These are phyloP conservation scores for Lunasporangiospora selenospora DNA, from an alignment of 192 early-diverging fungal species.

Conservation along the genomic window DNA sequence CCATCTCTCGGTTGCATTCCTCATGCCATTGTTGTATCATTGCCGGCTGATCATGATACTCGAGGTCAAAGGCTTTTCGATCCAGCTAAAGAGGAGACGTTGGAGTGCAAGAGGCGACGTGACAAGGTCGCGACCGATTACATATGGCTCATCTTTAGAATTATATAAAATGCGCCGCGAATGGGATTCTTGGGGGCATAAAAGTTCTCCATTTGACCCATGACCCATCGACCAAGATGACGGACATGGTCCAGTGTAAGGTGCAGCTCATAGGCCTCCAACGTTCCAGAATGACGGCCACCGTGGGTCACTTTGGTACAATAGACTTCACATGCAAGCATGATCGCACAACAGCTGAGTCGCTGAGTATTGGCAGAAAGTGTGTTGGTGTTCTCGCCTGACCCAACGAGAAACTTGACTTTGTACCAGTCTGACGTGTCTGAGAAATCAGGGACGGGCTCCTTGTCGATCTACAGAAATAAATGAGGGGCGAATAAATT, in stretches of 20 bases:
- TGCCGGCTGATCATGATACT: conserved; percentile 3
- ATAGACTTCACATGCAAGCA: conserved; percentile 26
- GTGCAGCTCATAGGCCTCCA: conserved; percentile 9
- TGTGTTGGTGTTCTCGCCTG: not conserved
- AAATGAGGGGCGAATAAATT: too few species aligned
- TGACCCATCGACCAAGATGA: conserved; percentile 18
- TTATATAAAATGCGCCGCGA: conserved; percentile 13
- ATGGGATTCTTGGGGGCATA: conserved; percentile 7
- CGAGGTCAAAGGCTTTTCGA: conserved; percentile 14
- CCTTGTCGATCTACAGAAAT: conserved; percentile 10
- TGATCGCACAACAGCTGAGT: conserved; percentile 5
- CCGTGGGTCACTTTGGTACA: conserved; percentile 11
- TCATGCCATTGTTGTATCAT: not conserved
- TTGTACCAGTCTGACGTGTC: conserved; percentile 10
- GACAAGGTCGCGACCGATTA: conserved; percentile 19
- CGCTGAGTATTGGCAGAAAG: conserved; percentile 1
- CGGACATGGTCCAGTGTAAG: conserved; percentile 12
- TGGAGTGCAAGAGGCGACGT: conserved; percentile 14
- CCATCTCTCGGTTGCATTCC: conserved; percentile 20
- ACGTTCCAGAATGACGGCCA: conserved; percentile 16
- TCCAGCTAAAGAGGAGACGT: conserved; percentile 22
- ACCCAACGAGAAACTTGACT: conserved; percentile 15
- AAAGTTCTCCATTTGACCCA: conserved; percentile 19
- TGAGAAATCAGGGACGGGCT: conserved; percentile 19
- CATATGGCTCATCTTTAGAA: conserved; percentile 1